Evolutionary conservation across 1,139 yeast genomes (phyloP), one percentile per base, ranked within the genome.

Genomic region (Pichia kudriavzevii): DNA sequence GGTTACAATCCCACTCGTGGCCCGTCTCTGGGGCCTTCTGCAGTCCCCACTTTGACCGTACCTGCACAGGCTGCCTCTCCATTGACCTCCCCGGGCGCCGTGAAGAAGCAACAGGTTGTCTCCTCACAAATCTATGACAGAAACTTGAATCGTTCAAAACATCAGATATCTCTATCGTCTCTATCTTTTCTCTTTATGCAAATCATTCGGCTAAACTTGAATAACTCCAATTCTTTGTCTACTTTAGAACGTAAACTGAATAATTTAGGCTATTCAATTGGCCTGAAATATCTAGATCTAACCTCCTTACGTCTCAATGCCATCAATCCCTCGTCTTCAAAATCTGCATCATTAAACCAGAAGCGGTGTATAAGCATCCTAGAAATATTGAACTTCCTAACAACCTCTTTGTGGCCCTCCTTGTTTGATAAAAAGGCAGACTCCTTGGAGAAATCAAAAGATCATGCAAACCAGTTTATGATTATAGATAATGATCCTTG

Each of bases 391-490:
- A 95, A 88, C 50, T 85, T 83, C 55, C 75, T 91, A 10, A 91
- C 85, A 49, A 75, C 88, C 0, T 69, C 76, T 0, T 69, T 93
- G 27, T 91, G 98, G 98, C 72, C 69, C 42, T 66, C 80, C 12
- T 59, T 88, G 15, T 91, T 91, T 60, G 94, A 91, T 9, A 77
- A 76, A 50, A 65, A 72, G 0, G 95, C 96, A 17, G 91, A 87
- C 58, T 94, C 82, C 40, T 63, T 93, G 39, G 96, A 91, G 48
- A 80, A 80, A 57, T 81, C 94, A 2, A 83, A 84, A 36, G 95
- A 88, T 32, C 69, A 78, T 24, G 71, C 72, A 10, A 79, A 80
- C 46, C 96, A 91, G 57, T 93, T 74, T 52, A 77, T 75, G 85
- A 84, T 93, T 41, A 79, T 80, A 15, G 98, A 91, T 55, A 77